Evolutionary conservation across 1,139 yeast species (phyloP), one percentile per base, ranked within the genome.

Genomic region (Kazachstania sp.): DNA sequence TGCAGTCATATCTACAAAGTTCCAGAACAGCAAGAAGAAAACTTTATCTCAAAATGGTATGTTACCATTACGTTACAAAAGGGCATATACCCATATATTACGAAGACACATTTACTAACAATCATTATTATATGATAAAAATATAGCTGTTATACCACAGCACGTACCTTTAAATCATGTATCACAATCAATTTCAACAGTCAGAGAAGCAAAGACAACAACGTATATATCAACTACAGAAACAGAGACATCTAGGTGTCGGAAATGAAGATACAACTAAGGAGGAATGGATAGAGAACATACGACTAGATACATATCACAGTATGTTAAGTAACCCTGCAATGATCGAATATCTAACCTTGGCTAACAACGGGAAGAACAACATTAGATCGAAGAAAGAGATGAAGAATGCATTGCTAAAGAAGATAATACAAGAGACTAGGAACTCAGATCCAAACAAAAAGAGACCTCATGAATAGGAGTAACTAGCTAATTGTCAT

Each of bases 271-370:
- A 50, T 37, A 62, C 66, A 2, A 52, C 59, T 0, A 45, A 49
- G 36, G 61, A 58, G 9, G 65, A 63, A 45, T 64, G 66, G 66
- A 15, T 51, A 36, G 64, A 73, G 9, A 84, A 84, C 52, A 74
- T 85, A 1, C 81, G 79, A 45, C 70, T 85, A 53, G 97, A 94
- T 61, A 79, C 95, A 0, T 79, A 81, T 53, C 77, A 87, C 2
- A 74, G 85, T 16, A 65, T 86, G 45, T 75, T 80, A 26, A 83
- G 85, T 26, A 95, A 90, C 63, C 79, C 81, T 16, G 76, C 78
- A 3, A 52, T 83, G 47, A 63, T 86, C 41, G 77, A 79, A 53
- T 86, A 86, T 59, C 71, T 82, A 45, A 70, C 95, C 13, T 61
- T 84, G 8, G 85, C 82, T 0, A 63, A 73, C 45, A 81, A 73